A percentile compares a stretch with the other conserved stretches of the same genome.
Evolutionary conservation across 768 basidiomycete species (phyloP).

Genomic region (Kwoniella dejecticola): DNA sequence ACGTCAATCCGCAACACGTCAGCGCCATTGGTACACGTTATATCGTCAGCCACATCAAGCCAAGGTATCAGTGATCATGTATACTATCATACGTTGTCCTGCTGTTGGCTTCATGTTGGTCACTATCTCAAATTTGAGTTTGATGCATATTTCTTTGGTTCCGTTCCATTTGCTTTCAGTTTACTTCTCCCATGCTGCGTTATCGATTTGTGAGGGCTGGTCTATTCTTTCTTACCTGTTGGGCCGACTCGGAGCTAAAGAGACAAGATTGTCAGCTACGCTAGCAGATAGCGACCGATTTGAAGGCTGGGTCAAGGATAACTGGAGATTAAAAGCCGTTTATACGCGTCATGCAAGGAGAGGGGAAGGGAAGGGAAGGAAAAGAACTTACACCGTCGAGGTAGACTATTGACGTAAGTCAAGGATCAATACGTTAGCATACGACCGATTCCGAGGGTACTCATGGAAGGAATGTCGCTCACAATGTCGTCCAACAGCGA

Average conservation of each 20-base stretch:
- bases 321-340: neutral
- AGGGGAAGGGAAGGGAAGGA: no score
- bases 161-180: neutral
- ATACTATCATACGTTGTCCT: no score
- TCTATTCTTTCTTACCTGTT: slow-evolving; percentile 21
- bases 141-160: neutral
- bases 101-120: no score
- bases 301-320: no score
- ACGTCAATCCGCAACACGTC: no score
- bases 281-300: neutral
- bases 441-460: neutral
- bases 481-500: slow-evolving; percentile 46
- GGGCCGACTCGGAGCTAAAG: slow-evolving; percentile 40
- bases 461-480: slow-evolving; percentile 4
- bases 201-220: no score
- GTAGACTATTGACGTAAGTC: slow-evolving; percentile 33
- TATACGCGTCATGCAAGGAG: no score
- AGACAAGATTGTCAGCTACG: neutral
- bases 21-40: no score
- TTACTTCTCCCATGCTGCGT: neutral
- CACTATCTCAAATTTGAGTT: no score
- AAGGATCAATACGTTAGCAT: neutral
- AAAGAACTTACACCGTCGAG: slow-evolving; percentile 46
- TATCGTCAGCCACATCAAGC: no score
- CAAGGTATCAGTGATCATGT: no score